A percentile compares a stretch with the other conserved stretches of the same genome.
These are phyloP conservation scores for Pestalotiopsis sp. DNA, from an alignment of 2,329 filamentous ascomycete species.

Conservation along the genomic window DNA sequence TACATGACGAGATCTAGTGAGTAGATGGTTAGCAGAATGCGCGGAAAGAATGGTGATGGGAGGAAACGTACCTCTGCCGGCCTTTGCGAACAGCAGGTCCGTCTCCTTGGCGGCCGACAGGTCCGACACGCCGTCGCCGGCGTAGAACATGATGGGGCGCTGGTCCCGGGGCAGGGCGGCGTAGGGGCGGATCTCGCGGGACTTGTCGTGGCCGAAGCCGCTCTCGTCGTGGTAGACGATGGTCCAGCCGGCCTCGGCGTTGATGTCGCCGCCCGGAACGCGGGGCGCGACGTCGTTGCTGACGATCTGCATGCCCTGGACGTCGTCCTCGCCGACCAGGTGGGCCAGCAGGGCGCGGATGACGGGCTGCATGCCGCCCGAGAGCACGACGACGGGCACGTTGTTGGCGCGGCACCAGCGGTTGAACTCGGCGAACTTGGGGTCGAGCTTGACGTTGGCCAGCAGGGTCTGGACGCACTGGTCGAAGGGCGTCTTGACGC, in stretches of 20 bases:
- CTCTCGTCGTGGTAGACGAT: conserved; percentile 89
- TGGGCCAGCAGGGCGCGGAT: conserved; percentile 81
- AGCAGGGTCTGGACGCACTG: conserved; percentile 78
- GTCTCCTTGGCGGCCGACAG: conserved; percentile 90
- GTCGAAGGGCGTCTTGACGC: conserved; percentile 75
- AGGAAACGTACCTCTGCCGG: conserved; percentile 70
- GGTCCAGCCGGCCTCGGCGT: conserved; percentile 81
- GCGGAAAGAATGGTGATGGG: not conserved
- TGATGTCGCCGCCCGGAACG: conserved; percentile 65
- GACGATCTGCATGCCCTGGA: conserved; percentile 81
- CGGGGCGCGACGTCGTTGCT: conserved; percentile 75
- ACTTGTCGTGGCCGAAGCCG: conserved; percentile 96
- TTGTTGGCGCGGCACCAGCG: conserved; percentile 78
- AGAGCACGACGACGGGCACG: conserved; percentile 88
- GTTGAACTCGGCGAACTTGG: conserved; percentile 85
- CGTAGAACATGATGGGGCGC: conserved; percentile 87
- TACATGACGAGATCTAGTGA: conserved; percentile 89
- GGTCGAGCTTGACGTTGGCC: conserved; percentile 84
- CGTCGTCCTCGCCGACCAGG: conserved; percentile 74
- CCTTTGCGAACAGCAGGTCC: conserved; percentile 90
- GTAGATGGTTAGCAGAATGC: not conserved
- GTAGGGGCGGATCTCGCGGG: conserved; percentile 85
- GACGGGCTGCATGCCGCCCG: conserved; percentile 88
- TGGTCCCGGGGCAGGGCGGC: conserved; percentile 62
- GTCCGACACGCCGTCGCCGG: conserved; percentile 91